Evolutionary conservation across 345 rosid genomes (phyloP).

Genomic region (Dovyalis caffra): DNA sequence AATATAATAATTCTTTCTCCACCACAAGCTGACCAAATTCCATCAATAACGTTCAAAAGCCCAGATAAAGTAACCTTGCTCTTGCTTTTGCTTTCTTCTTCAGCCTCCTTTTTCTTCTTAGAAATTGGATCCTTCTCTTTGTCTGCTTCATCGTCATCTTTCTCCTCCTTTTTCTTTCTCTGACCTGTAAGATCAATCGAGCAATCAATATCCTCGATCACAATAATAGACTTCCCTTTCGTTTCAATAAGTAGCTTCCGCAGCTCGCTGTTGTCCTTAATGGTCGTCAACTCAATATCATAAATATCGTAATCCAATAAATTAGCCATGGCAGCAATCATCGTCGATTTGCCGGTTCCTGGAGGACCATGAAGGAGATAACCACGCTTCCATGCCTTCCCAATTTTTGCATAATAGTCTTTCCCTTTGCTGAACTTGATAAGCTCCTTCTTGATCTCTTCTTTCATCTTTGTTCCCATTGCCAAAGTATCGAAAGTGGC

Average conservation of each 20-base stretch:
- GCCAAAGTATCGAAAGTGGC: constrained; percentile 33
- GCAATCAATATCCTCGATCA: constrained; percentile 17
- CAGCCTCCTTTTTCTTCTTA: background rate
- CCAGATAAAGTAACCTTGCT: constrained; percentile 13
- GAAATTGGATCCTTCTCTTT: constrained; percentile 4
- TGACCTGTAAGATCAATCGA: constrained; percentile 15
- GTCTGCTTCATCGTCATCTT: background rate
- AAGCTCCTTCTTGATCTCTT: constrained; percentile 43
- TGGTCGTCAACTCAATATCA: constrained; percentile 7
- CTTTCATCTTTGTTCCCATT: constrained; percentile 47
- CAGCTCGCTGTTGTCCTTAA: constrained; percentile 13
- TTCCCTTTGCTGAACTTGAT: constrained; percentile 54
- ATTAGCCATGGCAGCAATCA: constrained; percentile 79
- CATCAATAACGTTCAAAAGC: constrained; percentile 13
- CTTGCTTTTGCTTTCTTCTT: background rate
- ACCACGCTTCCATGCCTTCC: constrained; percentile 71
- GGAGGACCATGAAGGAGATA: constrained; percentile 73
- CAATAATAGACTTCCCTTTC: background rate
- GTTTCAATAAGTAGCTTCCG: constrained; percentile 8
- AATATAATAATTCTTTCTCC: constrained; percentile 14
- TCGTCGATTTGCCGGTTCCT: constrained; percentile 35
- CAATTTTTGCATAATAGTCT: constrained; percentile 58
- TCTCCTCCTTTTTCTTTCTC: background rate
- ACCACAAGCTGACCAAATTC: constrained; percentile 19
- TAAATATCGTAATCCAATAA: constrained; percentile 31